Base-by-base conservation (phyloP, 176 grass and related monocot species). In the Saccharum officinarum region DNA sequence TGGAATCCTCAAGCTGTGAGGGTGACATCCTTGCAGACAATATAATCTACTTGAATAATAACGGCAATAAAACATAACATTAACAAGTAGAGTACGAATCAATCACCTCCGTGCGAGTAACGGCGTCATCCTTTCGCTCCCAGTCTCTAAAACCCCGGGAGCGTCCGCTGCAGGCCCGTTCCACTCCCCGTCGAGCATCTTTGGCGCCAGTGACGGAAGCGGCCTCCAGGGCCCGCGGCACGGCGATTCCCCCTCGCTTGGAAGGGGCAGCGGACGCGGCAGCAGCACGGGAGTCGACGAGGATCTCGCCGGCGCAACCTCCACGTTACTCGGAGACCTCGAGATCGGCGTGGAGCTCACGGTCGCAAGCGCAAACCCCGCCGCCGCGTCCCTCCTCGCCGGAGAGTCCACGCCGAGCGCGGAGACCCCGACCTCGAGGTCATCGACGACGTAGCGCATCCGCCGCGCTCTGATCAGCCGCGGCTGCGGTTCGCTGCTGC, bases 221-320 rank as follows among this genome's bases (percentile, higher is more conserved):
- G 77, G 80, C 40, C 66, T 77, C 59, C 93, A 73, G 0, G 71
- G 18, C 4, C 86, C 82, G 15, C 87, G 64, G 71, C 10, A 37
- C 8, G 73, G 13, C 45, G 70, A 69, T 17, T 85, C 86, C 3
- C 80, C 64, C 4, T 71, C 80, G 22, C 77, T 76, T 15, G 93
- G 93, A 44, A 87, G 78, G 44, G 89, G 92, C 76, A 91, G 86
- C 5, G 83, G 88, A 17, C 25, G 85, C 10, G 90, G 71, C 76
- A 90, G 70, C 57, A 66, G 46, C 73, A 94, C 61, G 63, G 90
- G 93, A 25, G 97, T 92, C 80, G 87, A 91, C 45, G 92, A 88
- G 47, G 82, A 90, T 61, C 87, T 82, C 49, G 74, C 70, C 2
- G 84, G 55, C 25, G 57, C 64, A 67, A 87, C 85, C 67, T 87